phyloP scores from a whole-genome alignment of 1,139 yeast species.

The Candida pseudocylindracea region DNA sequence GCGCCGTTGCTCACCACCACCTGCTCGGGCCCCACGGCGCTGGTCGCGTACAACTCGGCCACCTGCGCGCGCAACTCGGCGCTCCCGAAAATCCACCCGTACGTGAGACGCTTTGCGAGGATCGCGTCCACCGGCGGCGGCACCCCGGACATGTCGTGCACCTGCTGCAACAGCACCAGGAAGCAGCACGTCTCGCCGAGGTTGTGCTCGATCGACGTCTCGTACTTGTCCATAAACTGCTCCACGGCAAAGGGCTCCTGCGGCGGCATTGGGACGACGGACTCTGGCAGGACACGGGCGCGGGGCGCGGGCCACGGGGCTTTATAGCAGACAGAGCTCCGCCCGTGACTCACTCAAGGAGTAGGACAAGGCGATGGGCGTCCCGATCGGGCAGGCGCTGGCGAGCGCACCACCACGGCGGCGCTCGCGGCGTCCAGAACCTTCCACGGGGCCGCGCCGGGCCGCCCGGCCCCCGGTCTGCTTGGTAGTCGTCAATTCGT shows the following conservation, averaged over 20 bases:
- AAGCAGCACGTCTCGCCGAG: conserved; percentile 34
- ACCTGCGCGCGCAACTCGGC: conserved; percentile 13
- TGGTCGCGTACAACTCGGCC: conserved; percentile 13
- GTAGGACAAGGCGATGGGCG: no score
- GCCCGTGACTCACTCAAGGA: no score
- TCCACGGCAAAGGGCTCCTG: conserved; percentile 31
- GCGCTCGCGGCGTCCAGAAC: no score
- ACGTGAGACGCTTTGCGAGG: conserved; percentile 11
- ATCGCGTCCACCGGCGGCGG: conserved; percentile 1
- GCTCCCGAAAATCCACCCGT: conserved; percentile 27
- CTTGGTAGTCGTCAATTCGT: no score
- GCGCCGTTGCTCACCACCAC: conserved; percentile 33
- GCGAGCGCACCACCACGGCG: no score
- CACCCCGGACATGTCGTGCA: conserved; percentile 9
- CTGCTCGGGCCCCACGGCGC: conserved; percentile 8
- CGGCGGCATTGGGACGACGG: conserved; percentile 8
- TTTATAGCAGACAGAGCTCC: no score
- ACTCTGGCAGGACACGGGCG: no score
- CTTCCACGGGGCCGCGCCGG: no score
- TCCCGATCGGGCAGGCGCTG: no score
- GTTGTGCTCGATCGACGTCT: conserved; percentile 15
- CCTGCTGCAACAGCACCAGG: conserved; percentile 17
- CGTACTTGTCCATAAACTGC: conserved; percentile 31
- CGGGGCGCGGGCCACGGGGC: no score
- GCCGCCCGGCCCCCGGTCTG: no score